Evolutionary conservation across 139 green algal species (phyloP).

Genomic region (Coelastrella sp.): DNA sequence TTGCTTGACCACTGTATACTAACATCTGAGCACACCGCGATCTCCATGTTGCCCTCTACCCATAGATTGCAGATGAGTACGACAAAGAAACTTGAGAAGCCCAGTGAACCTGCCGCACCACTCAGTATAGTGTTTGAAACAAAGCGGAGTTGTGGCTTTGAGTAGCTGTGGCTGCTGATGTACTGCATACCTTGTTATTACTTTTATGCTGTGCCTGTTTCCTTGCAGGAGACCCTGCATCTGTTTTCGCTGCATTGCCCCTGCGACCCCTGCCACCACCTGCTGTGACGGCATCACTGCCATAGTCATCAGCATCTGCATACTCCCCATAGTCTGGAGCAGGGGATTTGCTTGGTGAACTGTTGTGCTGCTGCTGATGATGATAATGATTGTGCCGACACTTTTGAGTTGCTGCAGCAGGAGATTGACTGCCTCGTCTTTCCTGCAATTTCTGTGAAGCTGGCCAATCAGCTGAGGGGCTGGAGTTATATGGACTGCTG

Average conservation of each 20-base stretch:
- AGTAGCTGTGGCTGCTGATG: neutral
- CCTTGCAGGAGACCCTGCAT: no score
- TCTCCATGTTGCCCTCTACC: no score
- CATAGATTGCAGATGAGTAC: no score
- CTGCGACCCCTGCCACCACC: neutral
- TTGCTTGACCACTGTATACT: no score
- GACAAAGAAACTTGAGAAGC: no score
- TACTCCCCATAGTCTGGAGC: conserved; percentile 39
- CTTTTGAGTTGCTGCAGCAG: conserved; percentile 3
- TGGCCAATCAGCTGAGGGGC: neutral
- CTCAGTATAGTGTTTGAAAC: no score
- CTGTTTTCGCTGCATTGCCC: no score
- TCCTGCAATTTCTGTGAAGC: neutral
- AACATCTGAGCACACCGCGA: no score
- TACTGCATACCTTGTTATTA: neutral
- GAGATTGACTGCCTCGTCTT: neutral
- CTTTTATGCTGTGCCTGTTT: neutral
- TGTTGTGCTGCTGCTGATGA: conserved; percentile 16
- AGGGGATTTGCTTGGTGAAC: neutral
- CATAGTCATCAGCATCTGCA: conserved; percentile 4
- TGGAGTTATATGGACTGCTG: neutral
- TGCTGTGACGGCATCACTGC: neutral
- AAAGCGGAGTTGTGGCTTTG: no score
- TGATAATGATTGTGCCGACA: neutral
- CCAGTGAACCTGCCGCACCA: no score